A percentile compares a stretch with the other conserved stretches of the same genome.
phyloP scores from a whole-genome alignment of 2,329 filamentous ascomycete genomes.

The Xylariaceae sp. region DNA sequence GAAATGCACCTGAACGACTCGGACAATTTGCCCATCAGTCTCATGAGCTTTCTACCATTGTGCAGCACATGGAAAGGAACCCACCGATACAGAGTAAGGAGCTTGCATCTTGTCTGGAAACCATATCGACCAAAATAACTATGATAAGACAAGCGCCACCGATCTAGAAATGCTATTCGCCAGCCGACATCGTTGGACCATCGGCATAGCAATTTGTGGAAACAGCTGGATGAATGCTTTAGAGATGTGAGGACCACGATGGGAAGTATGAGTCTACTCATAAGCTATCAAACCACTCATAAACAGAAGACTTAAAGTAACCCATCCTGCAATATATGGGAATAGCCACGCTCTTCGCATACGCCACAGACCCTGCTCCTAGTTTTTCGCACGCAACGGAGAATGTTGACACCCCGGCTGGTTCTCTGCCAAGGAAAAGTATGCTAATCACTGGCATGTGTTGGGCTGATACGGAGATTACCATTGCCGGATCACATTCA shows the following conservation, averaged over 20 bases:
- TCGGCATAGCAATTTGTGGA: neutral
- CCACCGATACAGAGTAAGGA: too few species aligned
- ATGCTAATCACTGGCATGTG: too few species aligned
- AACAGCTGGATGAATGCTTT: conserved; percentile 1
- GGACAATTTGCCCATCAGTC: neutral
- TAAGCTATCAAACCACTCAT: neutral
- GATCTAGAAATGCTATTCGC: too few species aligned
- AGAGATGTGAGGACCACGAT: neutral
- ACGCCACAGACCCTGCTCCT: too few species aligned
- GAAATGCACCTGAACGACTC: neutral
- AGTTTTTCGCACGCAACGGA: too few species aligned
- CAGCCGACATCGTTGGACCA: neutral
- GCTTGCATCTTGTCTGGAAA: too few species aligned
- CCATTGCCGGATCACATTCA: neutral
- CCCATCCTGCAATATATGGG: neutral
- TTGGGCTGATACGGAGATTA: neutral
- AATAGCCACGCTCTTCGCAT: too few species aligned
- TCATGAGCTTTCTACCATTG: neutral
- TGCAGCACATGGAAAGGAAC: too few species aligned
- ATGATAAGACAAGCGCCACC: too few species aligned
- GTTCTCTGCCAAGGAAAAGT: too few species aligned
- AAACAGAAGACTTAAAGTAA: conserved; percentile 1
- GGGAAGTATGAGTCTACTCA: neutral
- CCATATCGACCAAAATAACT: too few species aligned
- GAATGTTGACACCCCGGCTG: too few species aligned